Percentiles rank a stretch among this genome's conserved stretches.
Evolutionary conservation across 2,329 filamentous ascomycete species (phyloP).

Genomic region (Didymosphaeria variabile): DNA sequence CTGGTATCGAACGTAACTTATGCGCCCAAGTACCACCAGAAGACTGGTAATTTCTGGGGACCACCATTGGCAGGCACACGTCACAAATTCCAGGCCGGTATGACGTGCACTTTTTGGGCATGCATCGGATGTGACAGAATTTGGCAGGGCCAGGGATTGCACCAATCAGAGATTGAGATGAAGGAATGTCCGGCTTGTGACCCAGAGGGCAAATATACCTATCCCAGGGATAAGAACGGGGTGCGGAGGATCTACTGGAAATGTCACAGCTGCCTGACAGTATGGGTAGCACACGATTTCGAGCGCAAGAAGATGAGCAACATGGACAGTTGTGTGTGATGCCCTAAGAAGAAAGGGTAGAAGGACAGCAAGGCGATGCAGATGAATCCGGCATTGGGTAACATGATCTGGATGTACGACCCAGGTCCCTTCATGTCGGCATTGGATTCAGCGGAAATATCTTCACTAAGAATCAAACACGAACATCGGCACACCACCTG

Average conservation of each 20-base stretch:
- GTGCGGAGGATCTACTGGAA: neutral
- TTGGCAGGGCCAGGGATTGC: neutral
- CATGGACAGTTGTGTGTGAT: conserved; percentile 4
- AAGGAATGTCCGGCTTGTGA: conserved; percentile 2
- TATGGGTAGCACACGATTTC: neutral
- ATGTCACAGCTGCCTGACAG: conserved; percentile 1
- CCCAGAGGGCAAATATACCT: neutral
- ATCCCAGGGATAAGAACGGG: neutral
- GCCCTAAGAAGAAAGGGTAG: neutral
- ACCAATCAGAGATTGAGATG: neutral
- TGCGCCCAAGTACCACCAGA: neutral
- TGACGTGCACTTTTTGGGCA: conserved; percentile 3
- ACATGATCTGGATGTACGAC: no score
- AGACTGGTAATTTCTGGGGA: neutral
- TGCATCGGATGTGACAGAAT: neutral
- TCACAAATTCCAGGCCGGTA: neutral
- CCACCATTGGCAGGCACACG: neutral
- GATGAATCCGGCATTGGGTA: no score
- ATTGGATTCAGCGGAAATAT: no score
- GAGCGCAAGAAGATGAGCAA: neutral
- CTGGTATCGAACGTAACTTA: neutral
- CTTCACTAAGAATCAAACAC: no score
- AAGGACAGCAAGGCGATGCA: no score
- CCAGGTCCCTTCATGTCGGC: no score
- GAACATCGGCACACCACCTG: no score